Percentiles rank a stretch among this genome's conserved stretches.
These are phyloP conservation scores for Cynara cardunculus DNA, from an alignment of 129 eudicot species.

Conservation along the genomic window DNA sequence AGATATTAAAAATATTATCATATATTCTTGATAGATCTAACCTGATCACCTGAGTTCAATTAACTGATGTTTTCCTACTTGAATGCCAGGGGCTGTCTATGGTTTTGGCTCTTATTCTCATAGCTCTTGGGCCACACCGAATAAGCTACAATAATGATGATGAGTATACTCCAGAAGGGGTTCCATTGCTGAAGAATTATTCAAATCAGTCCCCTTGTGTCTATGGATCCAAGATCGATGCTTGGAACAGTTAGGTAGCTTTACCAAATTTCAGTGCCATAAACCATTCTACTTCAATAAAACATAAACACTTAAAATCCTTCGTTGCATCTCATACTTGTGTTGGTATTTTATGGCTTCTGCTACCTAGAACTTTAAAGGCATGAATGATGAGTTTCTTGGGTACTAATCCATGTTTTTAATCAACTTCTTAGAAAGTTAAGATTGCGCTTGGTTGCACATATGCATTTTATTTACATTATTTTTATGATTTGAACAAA, in stretches of 20 bases:
- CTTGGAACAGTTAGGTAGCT: slow-evolving; percentile 2
- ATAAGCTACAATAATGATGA: neutral
- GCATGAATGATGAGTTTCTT: neutral
- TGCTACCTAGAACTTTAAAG: neutral
- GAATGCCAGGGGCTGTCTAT: neutral
- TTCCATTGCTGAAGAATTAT: slow-evolving; percentile 10
- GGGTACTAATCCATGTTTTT: neutral
- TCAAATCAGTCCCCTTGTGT: neutral
- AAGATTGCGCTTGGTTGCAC: neutral
- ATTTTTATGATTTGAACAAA: too few relatives aligned
- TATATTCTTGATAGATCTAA: neutral
- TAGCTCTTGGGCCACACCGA: slow-evolving; percentile 6
- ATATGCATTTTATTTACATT: neutral
- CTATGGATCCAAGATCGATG: neutral
- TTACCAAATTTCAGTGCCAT: neutral
- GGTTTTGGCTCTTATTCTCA: slow-evolving; percentile 1
- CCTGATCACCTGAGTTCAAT: neutral
- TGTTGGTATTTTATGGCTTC: neutral
- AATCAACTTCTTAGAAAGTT: neutral
- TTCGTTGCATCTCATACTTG: neutral
- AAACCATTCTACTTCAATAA: neutral
- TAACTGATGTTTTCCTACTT: neutral
- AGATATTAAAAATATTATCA: too few relatives aligned
- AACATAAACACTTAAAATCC: neutral
- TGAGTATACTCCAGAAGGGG: slow-evolving; percentile 10